phyloP scores from a whole-genome alignment of 2,329 filamentous ascomycete genomes.

The Sphaceloma murrayae region DNA sequence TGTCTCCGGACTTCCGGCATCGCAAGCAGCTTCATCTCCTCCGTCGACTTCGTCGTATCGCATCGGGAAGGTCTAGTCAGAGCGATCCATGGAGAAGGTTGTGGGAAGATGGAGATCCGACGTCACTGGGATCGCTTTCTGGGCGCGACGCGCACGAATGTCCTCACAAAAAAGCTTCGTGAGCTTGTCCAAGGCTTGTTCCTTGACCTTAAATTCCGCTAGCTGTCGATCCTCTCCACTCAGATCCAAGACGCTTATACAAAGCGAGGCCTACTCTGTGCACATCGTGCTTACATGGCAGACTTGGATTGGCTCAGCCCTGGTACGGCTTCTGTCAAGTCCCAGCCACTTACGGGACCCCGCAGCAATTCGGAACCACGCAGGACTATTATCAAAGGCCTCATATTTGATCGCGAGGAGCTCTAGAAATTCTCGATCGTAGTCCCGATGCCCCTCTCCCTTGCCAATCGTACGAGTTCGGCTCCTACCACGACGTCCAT shows the following conservation, averaged over 20 bases:
- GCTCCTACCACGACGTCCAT: constrained; percentile 59
- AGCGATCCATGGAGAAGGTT: too few species aligned
- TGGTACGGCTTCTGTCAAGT: too few species aligned
- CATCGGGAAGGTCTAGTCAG: constrained; percentile 14
- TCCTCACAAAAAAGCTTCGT: constrained; percentile 9
- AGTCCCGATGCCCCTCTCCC: constrained; percentile 46
- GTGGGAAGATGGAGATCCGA: constrained; percentile 7
- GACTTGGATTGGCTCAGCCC: too few species aligned
- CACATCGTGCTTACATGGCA: too few species aligned
- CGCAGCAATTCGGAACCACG: too few species aligned
- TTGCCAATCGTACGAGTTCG: constrained; percentile 48
- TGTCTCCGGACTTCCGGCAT: constrained; percentile 9
- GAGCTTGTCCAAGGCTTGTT: constrained; percentile 14
- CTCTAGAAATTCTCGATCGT: constrained; percentile 42
- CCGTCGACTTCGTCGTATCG: constrained; percentile 9
- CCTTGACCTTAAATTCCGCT: not conserved
- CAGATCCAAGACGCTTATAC: too few species aligned
- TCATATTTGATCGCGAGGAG: too few species aligned
- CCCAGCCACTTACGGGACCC: too few species aligned
- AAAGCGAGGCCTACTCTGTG: too few species aligned
- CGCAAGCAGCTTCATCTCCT: not conserved
- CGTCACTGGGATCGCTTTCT: constrained; percentile 1
- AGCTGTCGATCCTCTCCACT: constrained; percentile 10
- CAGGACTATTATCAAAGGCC: too few species aligned
- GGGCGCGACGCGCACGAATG: constrained; percentile 2